Conservation (phyloP, 768 basidiomycete species). For the Phlebiopsis flavidoalba region DNA sequence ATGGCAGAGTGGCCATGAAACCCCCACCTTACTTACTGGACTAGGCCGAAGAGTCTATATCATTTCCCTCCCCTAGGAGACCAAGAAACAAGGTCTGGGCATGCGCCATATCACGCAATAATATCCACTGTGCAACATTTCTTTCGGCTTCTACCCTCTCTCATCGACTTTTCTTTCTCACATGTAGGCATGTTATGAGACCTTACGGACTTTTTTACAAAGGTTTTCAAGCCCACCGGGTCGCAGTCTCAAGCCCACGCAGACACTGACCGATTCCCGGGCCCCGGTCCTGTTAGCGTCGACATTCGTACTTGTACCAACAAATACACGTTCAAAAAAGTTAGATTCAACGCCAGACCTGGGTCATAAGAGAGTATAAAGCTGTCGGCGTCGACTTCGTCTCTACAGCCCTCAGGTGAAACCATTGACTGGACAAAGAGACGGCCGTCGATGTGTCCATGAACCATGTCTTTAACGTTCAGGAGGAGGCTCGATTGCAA, state of each 20-base stretch:
- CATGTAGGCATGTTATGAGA: constrained; percentile 30
- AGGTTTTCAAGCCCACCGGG: background rate
- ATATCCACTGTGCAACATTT: constrained; percentile 37
- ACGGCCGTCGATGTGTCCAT: constrained; percentile 33
- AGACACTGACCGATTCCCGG: background rate
- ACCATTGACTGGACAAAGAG: constrained; percentile 13
- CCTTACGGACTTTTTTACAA: background rate
- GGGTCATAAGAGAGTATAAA: constrained; percentile 60
- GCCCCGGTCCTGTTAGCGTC: constrained; percentile 18
- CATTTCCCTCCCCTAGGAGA: constrained; percentile 11
- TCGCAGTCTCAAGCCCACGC: background rate
- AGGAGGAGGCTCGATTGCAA: constrained; percentile 48
- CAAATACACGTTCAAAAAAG: constrained; percentile 40
- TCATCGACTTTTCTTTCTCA: constrained; percentile 58
- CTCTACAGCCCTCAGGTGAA: constrained; percentile 30
- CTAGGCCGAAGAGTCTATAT: constrained; percentile 8
- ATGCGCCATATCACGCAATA: constrained; percentile 25
- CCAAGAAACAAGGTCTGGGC: background rate
- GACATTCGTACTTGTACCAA: constrained; percentile 38
- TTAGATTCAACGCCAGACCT: constrained; percentile 71
- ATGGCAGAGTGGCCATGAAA: constrained; percentile 1
- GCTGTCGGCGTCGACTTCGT: constrained; percentile 34
- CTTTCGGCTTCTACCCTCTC: constrained; percentile 42
- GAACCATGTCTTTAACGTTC: constrained; percentile 44
- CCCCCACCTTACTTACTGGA: background rate